Conservation (phyloP, 225 moss, liverwort and hornwort genomes). For the Polytrichum formosum region DNA sequence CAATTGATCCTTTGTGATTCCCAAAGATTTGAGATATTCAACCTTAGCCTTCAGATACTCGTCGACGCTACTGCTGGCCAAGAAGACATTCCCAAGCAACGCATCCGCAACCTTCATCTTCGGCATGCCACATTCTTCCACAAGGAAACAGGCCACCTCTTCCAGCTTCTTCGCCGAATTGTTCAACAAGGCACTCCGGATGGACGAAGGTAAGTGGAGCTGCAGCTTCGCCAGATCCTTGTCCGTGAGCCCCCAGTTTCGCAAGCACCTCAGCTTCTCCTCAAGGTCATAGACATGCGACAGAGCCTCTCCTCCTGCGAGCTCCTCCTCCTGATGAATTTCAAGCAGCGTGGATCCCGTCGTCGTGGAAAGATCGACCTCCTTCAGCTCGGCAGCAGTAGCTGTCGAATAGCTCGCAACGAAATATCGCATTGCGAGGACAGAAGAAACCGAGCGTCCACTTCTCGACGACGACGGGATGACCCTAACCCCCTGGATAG, state of each 20-base stretch:
- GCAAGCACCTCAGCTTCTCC: slow-evolving; percentile 53
- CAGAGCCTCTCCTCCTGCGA: slow-evolving; percentile 20
- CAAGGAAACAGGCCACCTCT: slow-evolving; percentile 54
- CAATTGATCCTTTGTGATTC: slow-evolving; percentile 59
- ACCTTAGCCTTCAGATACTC: slow-evolving; percentile 69
- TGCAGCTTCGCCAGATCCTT: slow-evolving; percentile 50
- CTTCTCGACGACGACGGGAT: neutral
- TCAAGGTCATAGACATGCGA: slow-evolving; percentile 48
- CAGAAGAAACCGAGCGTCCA: neutral
- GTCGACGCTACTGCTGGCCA: slow-evolving; percentile 65
- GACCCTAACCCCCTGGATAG: neutral
- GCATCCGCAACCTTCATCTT: slow-evolving; percentile 51
- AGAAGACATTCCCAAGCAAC: slow-evolving; percentile 52
- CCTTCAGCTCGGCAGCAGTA: slow-evolving; percentile 12
- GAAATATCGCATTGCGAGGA: slow-evolving; percentile 3
- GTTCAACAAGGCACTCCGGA: slow-evolving; percentile 61
- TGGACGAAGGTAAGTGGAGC: slow-evolving; percentile 51
- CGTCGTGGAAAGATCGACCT: slow-evolving; percentile 9
- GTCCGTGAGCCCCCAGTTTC: slow-evolving; percentile 61
- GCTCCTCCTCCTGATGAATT: slow-evolving; percentile 15
- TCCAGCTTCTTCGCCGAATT: slow-evolving; percentile 46
- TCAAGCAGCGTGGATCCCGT: slow-evolving; percentile 2
- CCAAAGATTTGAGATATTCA: slow-evolving; percentile 46
- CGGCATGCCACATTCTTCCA: slow-evolving; percentile 57
- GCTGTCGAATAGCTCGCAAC: slow-evolving; percentile 20